Evolutionary conservation across 1,139 yeast genomes (phyloP), one percentile per base, ranked within the genome.

Genomic region (Candida neerlandica): DNA sequence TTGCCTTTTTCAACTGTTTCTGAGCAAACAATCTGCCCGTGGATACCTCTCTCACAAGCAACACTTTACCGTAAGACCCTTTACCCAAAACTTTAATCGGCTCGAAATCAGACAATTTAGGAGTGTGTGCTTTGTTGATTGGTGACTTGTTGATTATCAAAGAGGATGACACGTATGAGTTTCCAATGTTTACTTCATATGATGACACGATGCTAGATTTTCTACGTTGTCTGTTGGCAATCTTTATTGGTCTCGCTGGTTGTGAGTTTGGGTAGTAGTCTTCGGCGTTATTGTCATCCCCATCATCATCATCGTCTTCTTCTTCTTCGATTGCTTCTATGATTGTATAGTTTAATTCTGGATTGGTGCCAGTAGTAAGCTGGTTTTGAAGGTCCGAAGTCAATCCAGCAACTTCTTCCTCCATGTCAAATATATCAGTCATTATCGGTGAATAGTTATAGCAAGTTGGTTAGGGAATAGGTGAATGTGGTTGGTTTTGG

Each of bases 61-160:
- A 63, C 2, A 91, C 98, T 63, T 89, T 90, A 5, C 98, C 97
- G 60, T 89, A 91, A 1, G 96, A 91, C 2, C 97, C 97, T 55
- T 85, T 82, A 0, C 97, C 97, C n/a, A 91, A 72, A 0, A 90
- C 95, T 64, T 84, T 86, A 10, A 91, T 69, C 1, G 89, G 88
- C 55, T 81, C 85, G 60, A 91, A 91, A 63, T 91, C 96, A 1
- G 73, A 59, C 11, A 77, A 61, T 16, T 64, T 65, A 3, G 80
- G 78, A 12, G 44, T 19, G 5, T 34, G 39, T 4, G 30, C 4
- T 18, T 27, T 15, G 48, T 30, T 38, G 33, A 43, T 12, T 47
- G 45, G 45, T 59, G 54, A 42, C 19, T 60, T 54, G 19, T 67
- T 52, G 9, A 68, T 59, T 0, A 53, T 48, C 5, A 53, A 39